Conservation (phyloP, 2,329 filamentous ascomycete species). For the Paracorniculantispora psalliotae region DNA sequence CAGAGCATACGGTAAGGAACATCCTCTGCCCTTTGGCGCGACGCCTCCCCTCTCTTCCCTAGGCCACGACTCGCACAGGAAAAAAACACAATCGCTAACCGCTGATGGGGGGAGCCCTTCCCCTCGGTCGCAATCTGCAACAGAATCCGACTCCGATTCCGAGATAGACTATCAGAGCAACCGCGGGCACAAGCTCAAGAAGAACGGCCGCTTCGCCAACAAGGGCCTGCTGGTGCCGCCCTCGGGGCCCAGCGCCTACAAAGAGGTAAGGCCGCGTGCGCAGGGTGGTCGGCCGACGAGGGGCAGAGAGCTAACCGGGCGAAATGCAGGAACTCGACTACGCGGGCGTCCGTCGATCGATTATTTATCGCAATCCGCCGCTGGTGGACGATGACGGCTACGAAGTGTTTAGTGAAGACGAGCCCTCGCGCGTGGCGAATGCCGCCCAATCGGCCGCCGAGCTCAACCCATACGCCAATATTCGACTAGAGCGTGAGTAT, state of each 20-base stretch:
- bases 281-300: neutral
- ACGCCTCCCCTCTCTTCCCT: too few species aligned
- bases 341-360: conserved; percentile 65
- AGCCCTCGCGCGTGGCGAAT: conserved; percentile 58
- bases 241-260: conserved; percentile 63
- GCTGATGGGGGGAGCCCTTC: conserved; percentile 15
- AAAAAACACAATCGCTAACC: conserved; percentile 19
- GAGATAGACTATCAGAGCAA: conserved; percentile 66
- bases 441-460: conserved; percentile 60
- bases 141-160: conserved; percentile 76
- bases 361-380: conserved; percentile 69
- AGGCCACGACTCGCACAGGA: neutral
- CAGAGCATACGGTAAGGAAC: conserved; percentile 52
- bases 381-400: conserved; percentile 75
- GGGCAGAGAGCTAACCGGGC: neutral
- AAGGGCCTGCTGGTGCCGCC: conserved; percentile 64
- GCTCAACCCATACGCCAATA: conserved; percentile 68
- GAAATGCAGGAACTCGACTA: conserved; percentile 60
- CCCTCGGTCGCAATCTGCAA: conserved; percentile 11
- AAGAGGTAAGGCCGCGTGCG: conserved; percentile 50
- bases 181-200: conserved; percentile 75
- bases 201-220: conserved; percentile 64
- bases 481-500: conserved; percentile 63
- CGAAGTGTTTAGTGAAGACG: conserved; percentile 67
- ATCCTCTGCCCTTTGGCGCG: neutral